These are phyloP conservation scores for Phialocephala subalpina DNA, from an alignment of 2,329 filamentous ascomycete genomes.

Conservation along the genomic window DNA sequence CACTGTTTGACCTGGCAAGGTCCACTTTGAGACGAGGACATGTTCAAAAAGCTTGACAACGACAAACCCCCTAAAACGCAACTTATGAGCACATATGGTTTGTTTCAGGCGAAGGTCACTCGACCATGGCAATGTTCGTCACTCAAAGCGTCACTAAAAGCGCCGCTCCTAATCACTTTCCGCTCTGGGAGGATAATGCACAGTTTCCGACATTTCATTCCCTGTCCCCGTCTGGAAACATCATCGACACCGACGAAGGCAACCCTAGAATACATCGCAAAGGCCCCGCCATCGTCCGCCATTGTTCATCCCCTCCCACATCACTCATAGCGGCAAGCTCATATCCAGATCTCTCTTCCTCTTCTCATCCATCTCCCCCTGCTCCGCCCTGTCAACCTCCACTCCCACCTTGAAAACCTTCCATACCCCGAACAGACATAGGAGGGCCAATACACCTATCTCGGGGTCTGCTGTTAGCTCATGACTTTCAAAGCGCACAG, in stretches of 20 bases:
- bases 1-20: no score
- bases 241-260: no score
- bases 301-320: background rate
- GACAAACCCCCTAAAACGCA: no score
- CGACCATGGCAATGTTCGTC: background rate
- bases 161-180: background rate
- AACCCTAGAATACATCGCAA: no score
- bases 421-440: background rate
- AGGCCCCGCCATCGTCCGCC: background rate
- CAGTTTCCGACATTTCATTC: no score
- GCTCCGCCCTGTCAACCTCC: background rate
- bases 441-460: background rate
- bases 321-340: conserved; percentile 2
- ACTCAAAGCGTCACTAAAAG: background rate
- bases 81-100: no score
- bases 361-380: background rate
- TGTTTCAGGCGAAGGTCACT: background rate
- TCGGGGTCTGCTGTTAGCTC: background rate
- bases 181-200: background rate
- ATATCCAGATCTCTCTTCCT: background rate
- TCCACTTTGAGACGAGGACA: no score
- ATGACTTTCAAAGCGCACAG: no score
- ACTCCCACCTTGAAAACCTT: background rate
- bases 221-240: no score
- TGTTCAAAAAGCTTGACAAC: no score